These are phyloP conservation scores for Dalbergia cochinchinensis DNA, from an alignment of 306 rosid genomes.

Conservation along the genomic window DNA sequence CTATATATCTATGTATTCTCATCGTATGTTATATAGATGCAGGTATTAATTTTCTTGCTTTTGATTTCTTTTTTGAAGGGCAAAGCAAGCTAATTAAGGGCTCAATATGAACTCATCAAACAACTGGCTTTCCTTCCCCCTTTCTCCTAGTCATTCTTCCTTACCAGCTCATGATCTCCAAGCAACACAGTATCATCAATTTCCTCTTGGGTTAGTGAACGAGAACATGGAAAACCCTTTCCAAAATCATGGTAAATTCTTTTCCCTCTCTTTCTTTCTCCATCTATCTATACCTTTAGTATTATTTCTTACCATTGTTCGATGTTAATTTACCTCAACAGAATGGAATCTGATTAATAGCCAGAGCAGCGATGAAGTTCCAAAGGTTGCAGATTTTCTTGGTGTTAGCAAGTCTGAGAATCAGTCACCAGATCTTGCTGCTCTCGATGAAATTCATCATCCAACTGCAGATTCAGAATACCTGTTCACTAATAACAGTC, in stretches of 20 bases:
- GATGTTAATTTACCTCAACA: conserved; percentile 33
- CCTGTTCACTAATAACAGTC: conserved; percentile 58
- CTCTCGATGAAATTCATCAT: conserved; percentile 61
- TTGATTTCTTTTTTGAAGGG: conserved; percentile 23
- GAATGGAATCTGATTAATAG: conserved; percentile 85
- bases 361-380: conserved; percentile 68
- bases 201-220: conserved; percentile 82
- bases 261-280: background rate
- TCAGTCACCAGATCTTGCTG: conserved; percentile 71
- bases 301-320: background rate
- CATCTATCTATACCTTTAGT: background rate
- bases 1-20: conserved; percentile 1
- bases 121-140: conserved; percentile 98
- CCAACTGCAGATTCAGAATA: conserved; percentile 65
- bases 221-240: conserved; percentile 85
- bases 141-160: conserved; percentile 84
- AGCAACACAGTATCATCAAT: conserved; percentile 78
- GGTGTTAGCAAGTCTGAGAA: conserved; percentile 87
- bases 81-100: conserved; percentile 40
- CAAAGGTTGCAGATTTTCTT: conserved; percentile 97
- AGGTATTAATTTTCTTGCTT: conserved; percentile 52
- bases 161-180: conserved; percentile 73
- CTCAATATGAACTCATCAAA: conserved; percentile 82
- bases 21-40: conserved; percentile 37
- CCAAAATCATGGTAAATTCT: conserved; percentile 71